phyloP scores from a whole-genome alignment of 2,329 filamentous ascomycete species.

The Domatiomyces catenatus region DNA sequence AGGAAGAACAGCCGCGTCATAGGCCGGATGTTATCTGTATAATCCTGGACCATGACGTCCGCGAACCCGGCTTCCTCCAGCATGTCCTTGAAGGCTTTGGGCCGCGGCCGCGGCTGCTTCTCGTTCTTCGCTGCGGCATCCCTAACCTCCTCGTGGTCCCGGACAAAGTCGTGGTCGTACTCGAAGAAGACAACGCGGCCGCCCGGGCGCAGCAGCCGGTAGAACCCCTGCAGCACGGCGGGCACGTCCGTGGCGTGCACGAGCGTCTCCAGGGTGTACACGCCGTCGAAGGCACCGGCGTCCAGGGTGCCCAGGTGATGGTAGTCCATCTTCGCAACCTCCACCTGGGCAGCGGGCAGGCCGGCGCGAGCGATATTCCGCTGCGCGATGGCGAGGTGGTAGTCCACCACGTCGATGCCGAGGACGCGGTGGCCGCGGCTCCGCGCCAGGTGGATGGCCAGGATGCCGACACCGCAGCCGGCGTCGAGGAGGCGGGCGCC shows the following conservation, averaged over 20 bases:
- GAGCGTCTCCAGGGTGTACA: constrained; percentile 43
- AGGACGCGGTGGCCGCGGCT: constrained; percentile 26
- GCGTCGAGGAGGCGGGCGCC: constrained; percentile 37
- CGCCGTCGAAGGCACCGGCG: constrained; percentile 31
- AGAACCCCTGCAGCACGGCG: constrained; percentile 32
- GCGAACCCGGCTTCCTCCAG: constrained; percentile 30
- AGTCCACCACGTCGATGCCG: constrained; percentile 36
- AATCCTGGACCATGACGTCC: constrained; percentile 31
- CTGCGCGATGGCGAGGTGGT: constrained; percentile 32
- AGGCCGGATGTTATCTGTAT: constrained; percentile 33
- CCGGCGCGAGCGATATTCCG: constrained; percentile 25
- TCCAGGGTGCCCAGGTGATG: constrained; percentile 33
- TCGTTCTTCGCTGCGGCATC: constrained; percentile 21
- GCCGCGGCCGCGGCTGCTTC: constrained; percentile 22
- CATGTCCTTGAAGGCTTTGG: constrained; percentile 24
- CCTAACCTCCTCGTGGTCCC: constrained; percentile 18
- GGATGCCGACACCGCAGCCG: constrained; percentile 36
- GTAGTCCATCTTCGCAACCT: constrained; percentile 34
- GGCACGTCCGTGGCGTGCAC: constrained; percentile 37
- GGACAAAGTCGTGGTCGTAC: constrained; percentile 28
- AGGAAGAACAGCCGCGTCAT: constrained; percentile 35
- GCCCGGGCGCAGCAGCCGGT: constrained; percentile 33
- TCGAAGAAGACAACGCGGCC: constrained; percentile 34
- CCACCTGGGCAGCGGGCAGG: constrained; percentile 23
- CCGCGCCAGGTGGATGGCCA: constrained; percentile 35